Base-by-base conservation (phyloP, 2,329 filamentous ascomycete genomes). In the Cladosporium oxysporum region DNA sequence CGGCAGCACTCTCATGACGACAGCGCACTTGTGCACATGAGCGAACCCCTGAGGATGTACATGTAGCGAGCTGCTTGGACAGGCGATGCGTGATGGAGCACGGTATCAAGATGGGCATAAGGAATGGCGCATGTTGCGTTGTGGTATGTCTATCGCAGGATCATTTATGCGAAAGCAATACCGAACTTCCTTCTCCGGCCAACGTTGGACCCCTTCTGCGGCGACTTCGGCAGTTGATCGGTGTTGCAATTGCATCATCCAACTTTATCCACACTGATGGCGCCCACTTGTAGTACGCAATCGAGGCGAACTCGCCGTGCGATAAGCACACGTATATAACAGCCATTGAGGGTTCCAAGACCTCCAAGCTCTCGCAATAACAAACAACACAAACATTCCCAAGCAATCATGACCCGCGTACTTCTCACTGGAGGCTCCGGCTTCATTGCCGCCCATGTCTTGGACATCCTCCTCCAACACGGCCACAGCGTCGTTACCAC, bases 371-470 rank as follows among this genome's bases (percentile, higher is more conserved):
- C 21, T 23, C 31, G 28, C 10, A 35, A 26, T 41, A 41, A 21
- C 29, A 21, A 55, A 31, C 23, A 59, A 18, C 26, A 18, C 16
- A 21, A 8, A 28, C 14, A n/a, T 10, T 18, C 58, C 2, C 18
- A 66, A 58, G 14, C 11, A 35, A 35, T 14, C 41, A 75, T 74
- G 71, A 72, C 70, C 29, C 70, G 76, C 58, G 75, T 79, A 66
- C 74, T 79, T 26, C 74, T 79, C 44, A 78, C 76, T 31, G 77
- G 87, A 70, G 87, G 86, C 66, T 85, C 82, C 69, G 87, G 87
- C 78, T 89, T 89, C 77, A 89, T 89, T 69, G 87, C 87, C 67
- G 86, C 87, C 47, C 87, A 89, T 71, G 83, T 86, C n/a, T 79
- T 89, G 29, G 85, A 89, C 69, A 77, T 83, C 23, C 80, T 89